Percentiles rank a stretch among this genome's conserved stretches.
These are phyloP conservation scores for Pyrus bretschneideri DNA, from an alignment of 306 rosid species.

Conservation along the genomic window DNA sequence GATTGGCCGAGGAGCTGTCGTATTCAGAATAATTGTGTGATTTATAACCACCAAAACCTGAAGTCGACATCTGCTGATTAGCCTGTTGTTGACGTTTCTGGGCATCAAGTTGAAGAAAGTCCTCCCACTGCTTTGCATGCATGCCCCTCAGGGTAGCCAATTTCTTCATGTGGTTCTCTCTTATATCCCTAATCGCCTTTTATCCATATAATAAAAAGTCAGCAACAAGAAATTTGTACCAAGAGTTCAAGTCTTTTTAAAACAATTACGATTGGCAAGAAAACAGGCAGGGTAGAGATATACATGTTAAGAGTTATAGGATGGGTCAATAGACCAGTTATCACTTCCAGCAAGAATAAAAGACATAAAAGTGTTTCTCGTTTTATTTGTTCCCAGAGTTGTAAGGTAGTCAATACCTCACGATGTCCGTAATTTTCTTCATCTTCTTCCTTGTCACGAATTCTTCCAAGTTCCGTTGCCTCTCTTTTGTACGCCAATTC, in stretches of 20 bases:
- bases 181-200: constrained; percentile 76
- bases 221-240: constrained; percentile 25
- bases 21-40: constrained; percentile 59
- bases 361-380: neutral
- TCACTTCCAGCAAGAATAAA: constrained; percentile 13
- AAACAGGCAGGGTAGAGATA: neutral
- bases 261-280: constrained; percentile 2
- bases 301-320: neutral
- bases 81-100: constrained; percentile 76
- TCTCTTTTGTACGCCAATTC: constrained; percentile 80
- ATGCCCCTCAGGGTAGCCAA: constrained; percentile 55
- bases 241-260: neutral
- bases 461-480: constrained; percentile 65
- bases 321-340: constrained; percentile 1
- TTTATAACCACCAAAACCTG: constrained; percentile 68
- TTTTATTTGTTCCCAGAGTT: neutral
- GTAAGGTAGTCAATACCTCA: constrained; percentile 53
- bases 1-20: constrained; percentile 50
- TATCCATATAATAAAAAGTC: constrained; percentile 16
- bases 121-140: constrained; percentile 83
- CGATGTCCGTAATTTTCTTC: constrained; percentile 90
- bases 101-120: constrained; percentile 71
- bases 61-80: constrained; percentile 50
- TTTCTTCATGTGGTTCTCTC: constrained; percentile 80
- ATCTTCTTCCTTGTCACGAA: constrained; percentile 88